Evolutionary conservation across 352 stramenopile genomes (phyloP), one percentile per base, ranked within the genome.

Genomic region (Phytophthora foliorum): DNA sequence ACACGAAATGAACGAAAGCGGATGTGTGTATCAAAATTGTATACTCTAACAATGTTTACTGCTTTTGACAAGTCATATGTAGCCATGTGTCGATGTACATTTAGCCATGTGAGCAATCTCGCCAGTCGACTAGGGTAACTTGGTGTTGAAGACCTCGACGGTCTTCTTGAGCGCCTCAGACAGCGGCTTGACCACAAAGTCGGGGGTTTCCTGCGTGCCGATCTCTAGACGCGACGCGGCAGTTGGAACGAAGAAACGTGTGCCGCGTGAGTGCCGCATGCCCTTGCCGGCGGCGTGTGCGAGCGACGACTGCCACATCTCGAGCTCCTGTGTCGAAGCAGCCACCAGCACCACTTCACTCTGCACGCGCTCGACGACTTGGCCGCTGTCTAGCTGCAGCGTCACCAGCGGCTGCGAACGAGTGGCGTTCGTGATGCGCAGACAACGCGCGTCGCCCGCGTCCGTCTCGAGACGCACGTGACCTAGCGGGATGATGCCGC

Each of bases 231-330:
- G 82, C n/a, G 89, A 94, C 2, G 87, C 86, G 19, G 86, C 82
- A 3, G 82, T 94, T 38, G 89, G 81, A n/a, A 92, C 84, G 52
- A 93, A 95, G 53, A 95, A 96, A 36, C 89, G 88, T 34, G 83
- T 96, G 45, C 88, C 88, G 31, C 86, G 80, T 36, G 89, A 95
- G 62, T 95, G 78, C 4, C 88, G 88, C 67, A 95, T 81, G 3
- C 87, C 88, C 51, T 92, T 90, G 5, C 89, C 89, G 6, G 87
- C 86, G 0, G 88, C 89, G 44, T 96, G 87, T 4, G 88, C 86
- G 9, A 96, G 57, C 34, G 89, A 95, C 58, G 88, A 94, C 72
- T 94, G 84, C 89, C 89, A 96, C 86, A 96, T 95, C 65, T 96
- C 85, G 51, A 96, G 90, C 57, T 96, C 89, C 41, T 94, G 83